These are phyloP conservation scores for Zalaria sp. DNA, from an alignment of 2,329 filamentous ascomycete genomes.

Conservation along the genomic window DNA sequence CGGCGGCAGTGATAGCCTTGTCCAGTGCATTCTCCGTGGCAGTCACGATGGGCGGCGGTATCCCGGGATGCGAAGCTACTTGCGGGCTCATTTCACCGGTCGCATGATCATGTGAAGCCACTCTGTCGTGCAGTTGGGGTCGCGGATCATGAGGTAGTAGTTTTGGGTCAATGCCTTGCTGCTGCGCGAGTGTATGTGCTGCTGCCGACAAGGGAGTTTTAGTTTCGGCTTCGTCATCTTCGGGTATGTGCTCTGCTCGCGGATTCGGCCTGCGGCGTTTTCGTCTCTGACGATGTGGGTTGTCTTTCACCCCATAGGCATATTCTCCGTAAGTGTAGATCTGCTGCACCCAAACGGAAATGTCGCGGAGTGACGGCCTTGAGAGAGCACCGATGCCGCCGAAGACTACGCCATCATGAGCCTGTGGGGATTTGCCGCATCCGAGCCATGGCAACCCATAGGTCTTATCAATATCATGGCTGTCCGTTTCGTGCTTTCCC, in stretches of 20 bases:
- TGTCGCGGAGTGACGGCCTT: constrained; percentile 52
- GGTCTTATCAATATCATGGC: neutral
- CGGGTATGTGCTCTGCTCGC: constrained; percentile 7
- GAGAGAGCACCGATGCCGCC: constrained; percentile 64
- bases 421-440: constrained; percentile 48
- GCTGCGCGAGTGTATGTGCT: neutral
- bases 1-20: constrained; percentile 23
- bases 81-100: constrained; percentile 4
- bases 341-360: constrained; percentile 80
- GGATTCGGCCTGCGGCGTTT: constrained; percentile 24
- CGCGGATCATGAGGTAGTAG: constrained; percentile 6
- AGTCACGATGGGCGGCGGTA: constrained; percentile 32
- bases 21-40: constrained; percentile 29
- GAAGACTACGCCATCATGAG: constrained; percentile 76
- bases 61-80: constrained; percentile 17
- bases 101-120: constrained; percentile 13
- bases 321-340: constrained; percentile 72
- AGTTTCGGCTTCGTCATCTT: neutral
- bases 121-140: constrained; percentile 11
- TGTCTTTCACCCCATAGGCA: constrained; percentile 73
- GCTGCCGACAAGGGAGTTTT: neutral
- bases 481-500: constrained; percentile 9
- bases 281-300: constrained; percentile 52
- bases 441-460: constrained; percentile 53
- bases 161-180: neutral